Base-by-base conservation (phyloP, 371 early-diverging fungal species). In the Haplosporangium sp. region DNA sequence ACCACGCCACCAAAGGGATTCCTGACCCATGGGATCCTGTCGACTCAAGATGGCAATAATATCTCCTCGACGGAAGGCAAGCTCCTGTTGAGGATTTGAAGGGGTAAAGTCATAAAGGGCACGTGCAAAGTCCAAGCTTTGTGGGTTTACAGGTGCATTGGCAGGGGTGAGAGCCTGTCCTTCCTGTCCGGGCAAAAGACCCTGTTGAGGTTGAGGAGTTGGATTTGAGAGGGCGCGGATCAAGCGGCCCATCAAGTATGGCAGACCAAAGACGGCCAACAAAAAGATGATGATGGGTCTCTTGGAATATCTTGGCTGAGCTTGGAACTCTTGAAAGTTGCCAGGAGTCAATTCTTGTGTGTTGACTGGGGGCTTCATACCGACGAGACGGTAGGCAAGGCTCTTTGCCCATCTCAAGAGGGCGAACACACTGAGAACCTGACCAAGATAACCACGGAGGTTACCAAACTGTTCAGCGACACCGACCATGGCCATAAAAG, bases 401-500 rank as follows among this genome's bases (percentile, higher is more conserved):
- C 86, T 86, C 59, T 88, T 87, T 48, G 94, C 71, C 74, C 90
- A 87, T 40, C 94, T 87, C 73, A 92, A 83, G 19, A 96, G 71
- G 38, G 94, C 88, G 69, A 94, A 89, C 2, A 95, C 83, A 37
- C 93, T 90, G 13, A 97, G 84, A 4, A 95, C 86, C 42, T 94
- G 90, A 11, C 96, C 94, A 1, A 98, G 87, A 68, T 95, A 96
- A 35, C 86, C 86, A 15, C 92, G 87, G n/a, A 97, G 82, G 81
- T 92, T 83, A 10, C 96, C 95, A 77, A 97, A 94, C 82, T 98
- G 98, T 67, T 98, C 99, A 34, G 95, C 96, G 11, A 98, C 96
- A 44, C 97, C 98, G 27, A 97, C 92, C 90, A 98, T 96, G 42
- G 97, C 97, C 97, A 97, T 97, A 74, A 97, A 97, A 37, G 95